These are phyloP conservation scores for Rhinocladiella mackenziei DNA, from an alignment of 2,329 filamentous ascomycete species.

Conservation along the genomic window DNA sequence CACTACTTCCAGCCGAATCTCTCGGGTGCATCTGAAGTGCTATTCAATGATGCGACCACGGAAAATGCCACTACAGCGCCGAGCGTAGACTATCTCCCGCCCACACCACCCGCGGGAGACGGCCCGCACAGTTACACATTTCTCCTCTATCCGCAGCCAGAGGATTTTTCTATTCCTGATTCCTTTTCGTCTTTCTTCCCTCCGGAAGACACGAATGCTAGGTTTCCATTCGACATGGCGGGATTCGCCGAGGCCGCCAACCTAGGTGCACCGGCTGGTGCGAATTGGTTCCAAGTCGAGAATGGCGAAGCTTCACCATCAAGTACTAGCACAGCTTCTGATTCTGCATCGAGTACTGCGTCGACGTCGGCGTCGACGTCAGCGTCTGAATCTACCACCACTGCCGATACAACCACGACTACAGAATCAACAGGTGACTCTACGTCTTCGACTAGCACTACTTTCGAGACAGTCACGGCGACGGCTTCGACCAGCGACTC, in stretches of 20 bases:
- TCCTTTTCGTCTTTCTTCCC: constrained; percentile 36
- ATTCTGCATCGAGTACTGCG: constrained; percentile 3
- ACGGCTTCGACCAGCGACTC: not conserved
- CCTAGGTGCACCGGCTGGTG: constrained; percentile 34
- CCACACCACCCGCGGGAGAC: constrained; percentile 30
- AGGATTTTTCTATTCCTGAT: constrained; percentile 31
- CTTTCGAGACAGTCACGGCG: not conserved
- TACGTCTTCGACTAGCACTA: not conserved
- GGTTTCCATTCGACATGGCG: constrained; percentile 36
- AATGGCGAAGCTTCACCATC: constrained; percentile 9
- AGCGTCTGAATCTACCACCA: not conserved
- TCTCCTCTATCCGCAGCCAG: constrained; percentile 32
- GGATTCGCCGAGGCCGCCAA: constrained; percentile 36
- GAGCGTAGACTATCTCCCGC: constrained; percentile 31
- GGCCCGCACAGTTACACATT: constrained; percentile 34
- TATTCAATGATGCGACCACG: constrained; percentile 11
- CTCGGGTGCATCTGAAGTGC: constrained; percentile 17
- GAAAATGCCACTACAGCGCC: constrained; percentile 13
- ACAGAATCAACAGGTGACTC: constrained; percentile 1
- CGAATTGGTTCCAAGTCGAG: constrained; percentile 39
- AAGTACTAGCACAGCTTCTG: constrained; percentile 4
- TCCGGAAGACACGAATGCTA: constrained; percentile 27
- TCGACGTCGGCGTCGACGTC: not conserved
- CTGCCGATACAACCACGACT: not conserved
- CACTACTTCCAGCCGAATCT: constrained; percentile 24